A percentile compares a stretch with the other conserved stretches of the same genome.
phyloP scores from a whole-genome alignment of 345 rosid species.

The Kandelia obovata region DNA sequence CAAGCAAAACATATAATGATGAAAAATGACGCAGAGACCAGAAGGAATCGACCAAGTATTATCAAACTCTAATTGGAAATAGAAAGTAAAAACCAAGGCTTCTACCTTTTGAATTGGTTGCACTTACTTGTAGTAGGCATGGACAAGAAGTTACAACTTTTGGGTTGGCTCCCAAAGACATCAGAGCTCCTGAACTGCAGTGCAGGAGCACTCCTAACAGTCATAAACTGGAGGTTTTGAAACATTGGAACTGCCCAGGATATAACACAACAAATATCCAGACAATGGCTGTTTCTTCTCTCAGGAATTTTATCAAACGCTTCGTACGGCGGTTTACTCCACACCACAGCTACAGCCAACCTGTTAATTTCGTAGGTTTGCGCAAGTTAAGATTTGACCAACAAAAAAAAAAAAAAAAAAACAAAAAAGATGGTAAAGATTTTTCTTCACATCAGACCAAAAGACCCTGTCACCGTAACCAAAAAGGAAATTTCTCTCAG shows the following conservation, averaged over 20 bases:
- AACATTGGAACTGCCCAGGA: background rate
- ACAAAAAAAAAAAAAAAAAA: too few relatives aligned
- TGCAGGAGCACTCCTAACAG: slow-evolving; percentile 17
- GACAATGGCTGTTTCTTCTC: background rate
- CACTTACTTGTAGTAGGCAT: slow-evolving; percentile 27
- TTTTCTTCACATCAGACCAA: too few relatives aligned
- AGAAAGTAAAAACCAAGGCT: background rate
- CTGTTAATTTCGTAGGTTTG: too few relatives aligned
- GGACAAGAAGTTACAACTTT: slow-evolving; percentile 18
- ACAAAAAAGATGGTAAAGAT: too few relatives aligned
- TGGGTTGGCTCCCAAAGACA: slow-evolving; percentile 23
- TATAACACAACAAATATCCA: background rate
- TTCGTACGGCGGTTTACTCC: background rate
- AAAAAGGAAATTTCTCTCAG: too few relatives aligned
- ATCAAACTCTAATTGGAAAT: background rate
- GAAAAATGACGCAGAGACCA: too few relatives aligned
- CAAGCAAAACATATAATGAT: background rate
- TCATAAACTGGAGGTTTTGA: slow-evolving; percentile 17
- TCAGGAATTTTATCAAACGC: slow-evolving; percentile 32
- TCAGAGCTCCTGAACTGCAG: slow-evolving; percentile 31
- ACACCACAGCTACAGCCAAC: too few relatives aligned
- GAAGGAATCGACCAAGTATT: background rate
- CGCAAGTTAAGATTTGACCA: too few relatives aligned
- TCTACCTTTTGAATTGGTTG: background rate
- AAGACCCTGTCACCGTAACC: too few relatives aligned